Evolutionary conservation across 495 filamentous ascomycete species (phyloP), one percentile per base, ranked within the genome.

Genomic region (Beverwykella pulmonaria): DNA sequence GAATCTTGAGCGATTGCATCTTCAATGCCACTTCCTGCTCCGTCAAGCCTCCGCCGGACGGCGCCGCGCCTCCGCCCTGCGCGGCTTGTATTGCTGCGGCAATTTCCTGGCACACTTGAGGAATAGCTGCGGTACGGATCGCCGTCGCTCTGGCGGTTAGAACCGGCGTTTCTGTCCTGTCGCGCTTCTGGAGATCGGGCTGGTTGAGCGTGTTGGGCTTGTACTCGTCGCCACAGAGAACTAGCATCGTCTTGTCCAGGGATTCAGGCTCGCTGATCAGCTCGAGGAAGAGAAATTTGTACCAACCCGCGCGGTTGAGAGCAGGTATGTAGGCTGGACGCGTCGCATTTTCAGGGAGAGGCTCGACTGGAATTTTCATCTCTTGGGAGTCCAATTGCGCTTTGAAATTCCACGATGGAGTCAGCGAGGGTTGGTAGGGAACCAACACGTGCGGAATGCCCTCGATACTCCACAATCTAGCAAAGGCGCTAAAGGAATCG

Each of bases 391-490:
- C 44, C 19, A 46, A 34, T 25, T 67, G 56, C 30, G 36, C 32
- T 23, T 53, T 47, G 32, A 68, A 68, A 52, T 59, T 69, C 63
- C 57, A 67, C 6, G 23, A 32, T 7, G 69, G 69, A 12, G 44
- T 59, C 15, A 71, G 61, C 14, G 53, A 41, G 25, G 56, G 34
- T 36, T 57, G 41, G 17, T 1, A 30, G 26, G 69, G 69, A 1
- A 71, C 69, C 55, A 71, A 57, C 23, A 71, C 8, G 44, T 71
- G 69, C 1, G 69, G 69, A 12, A 71, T 65, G 30, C 65, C 65
- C 47, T 68, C 55, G 22, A 71, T 59, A 27, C 29, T 29, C 69
- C 69, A 71, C 0, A 71, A 48, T 26, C 20, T 49, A 0, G 55
- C 61, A 34, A 71, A 61, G 0, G 65, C 64, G 17, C 26, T 58